A percentile compares a stretch with the other conserved stretches of the same genome.
Evolutionary conservation across 164 flowering plant genomes (phyloP).

Genomic region (grape (Vitis vinifera)): DNA sequence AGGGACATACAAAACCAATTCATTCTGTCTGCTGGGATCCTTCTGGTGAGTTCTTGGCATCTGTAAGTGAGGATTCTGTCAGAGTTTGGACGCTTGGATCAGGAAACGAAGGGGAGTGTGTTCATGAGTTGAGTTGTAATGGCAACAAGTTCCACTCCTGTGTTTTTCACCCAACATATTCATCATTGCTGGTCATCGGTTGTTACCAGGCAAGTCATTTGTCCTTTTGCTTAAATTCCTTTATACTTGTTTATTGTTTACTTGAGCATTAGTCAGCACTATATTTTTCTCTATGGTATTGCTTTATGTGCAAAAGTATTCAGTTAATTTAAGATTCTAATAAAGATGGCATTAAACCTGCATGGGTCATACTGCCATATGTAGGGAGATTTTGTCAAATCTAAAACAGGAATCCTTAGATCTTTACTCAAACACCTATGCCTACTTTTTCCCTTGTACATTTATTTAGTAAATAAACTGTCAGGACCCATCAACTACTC

Average conservation of each 20-base stretch:
- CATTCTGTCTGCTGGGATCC: slow-evolving; percentile 77
- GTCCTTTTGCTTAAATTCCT: neutral
- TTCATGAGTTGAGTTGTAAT: slow-evolving; percentile 59
- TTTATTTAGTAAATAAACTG: too few species aligned
- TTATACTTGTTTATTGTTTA: neutral
- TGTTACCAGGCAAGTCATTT: slow-evolving; percentile 59
- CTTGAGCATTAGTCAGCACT: too few species aligned
- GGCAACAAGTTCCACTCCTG: slow-evolving; percentile 77
- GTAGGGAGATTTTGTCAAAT: too few species aligned
- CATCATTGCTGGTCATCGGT: slow-evolving; percentile 66
- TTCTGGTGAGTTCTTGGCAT: slow-evolving; percentile 64
- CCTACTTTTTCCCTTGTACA: too few species aligned
- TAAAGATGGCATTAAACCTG: too few species aligned
- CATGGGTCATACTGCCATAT: too few species aligned
- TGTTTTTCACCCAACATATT: slow-evolving; percentile 64
- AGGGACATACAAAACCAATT: slow-evolving; percentile 71
- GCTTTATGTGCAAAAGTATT: too few species aligned
- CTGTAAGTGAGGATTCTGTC: slow-evolving; percentile 78
- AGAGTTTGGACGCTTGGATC: slow-evolving; percentile 60
- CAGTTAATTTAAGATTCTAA: too few species aligned
- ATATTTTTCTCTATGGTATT: too few species aligned
- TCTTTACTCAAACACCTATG: too few species aligned
- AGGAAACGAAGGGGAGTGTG: slow-evolving; percentile 59
- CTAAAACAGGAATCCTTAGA: too few species aligned
- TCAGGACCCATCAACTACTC: too few species aligned